Evolutionary conservation across 2,329 filamentous ascomycete species (phyloP), one percentile per base, ranked within the genome.

Genomic region (Sporothrix phasma): DNA sequence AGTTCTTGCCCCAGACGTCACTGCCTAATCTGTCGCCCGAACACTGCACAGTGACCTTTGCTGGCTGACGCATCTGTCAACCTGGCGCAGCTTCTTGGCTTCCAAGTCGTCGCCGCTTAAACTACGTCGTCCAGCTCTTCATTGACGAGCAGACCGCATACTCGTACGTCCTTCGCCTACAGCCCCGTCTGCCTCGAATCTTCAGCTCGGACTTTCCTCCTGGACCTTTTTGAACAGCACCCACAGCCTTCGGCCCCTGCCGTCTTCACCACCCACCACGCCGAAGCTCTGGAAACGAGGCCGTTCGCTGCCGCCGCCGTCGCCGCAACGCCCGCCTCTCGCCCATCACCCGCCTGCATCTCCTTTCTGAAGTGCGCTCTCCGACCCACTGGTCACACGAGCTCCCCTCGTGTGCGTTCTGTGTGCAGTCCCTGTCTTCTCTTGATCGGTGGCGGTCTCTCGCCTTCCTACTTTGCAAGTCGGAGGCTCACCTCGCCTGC

Each of bases 81-180:
- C 51, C 51, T 56, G 31, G 19, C 51, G 31, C 31, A 56, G 51
- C 31, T 24, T 39, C 31, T 56, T 56, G 31, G 31, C 51, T 56
- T 7, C 5, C 51, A 56, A n/a, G 15, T 51, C 65, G 64, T 26
- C 67, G 66, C 67, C 34, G 34, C 66, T n/a, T 64, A 45, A 37
- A 61, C 24, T 66, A 65, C 65, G 60, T 64, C 51, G 11, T 7
- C 51, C 19, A 56, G 51, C 31, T 56, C 26, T 29, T 39, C 19
- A 17, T 56, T 39, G 34, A 56, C 51, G 31, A 22, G 39, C 19
- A 24, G 39, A 37, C 31, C 31, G 31, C 19, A 37, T 11, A 13
- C 15, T 37, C 47, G 47, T n/a, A 37, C 19, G 34, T 39, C 7
- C n/a, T 8, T 39, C 10, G 22, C 31, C 31, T 39, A n/a, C 31